Conservation (phyloP, 345 rosid genomes). For the Gossypium rotundifolium region DNA sequence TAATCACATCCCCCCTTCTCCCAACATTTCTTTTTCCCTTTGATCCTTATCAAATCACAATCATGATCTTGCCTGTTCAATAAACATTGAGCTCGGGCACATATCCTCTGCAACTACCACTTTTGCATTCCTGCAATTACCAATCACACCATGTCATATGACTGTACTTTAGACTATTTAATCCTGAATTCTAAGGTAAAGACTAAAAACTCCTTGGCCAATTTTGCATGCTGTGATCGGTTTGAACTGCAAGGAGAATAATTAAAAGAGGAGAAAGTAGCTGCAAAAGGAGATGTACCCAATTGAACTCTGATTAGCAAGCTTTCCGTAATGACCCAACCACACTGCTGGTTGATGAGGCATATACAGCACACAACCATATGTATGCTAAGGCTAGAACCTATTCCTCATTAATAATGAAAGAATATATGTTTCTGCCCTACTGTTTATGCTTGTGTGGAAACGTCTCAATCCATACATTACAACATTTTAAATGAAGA, state of each 20-base stretch:
- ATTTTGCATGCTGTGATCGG: constrained; percentile 37
- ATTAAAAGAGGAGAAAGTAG: constrained; percentile 11
- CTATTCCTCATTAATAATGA: constrained; percentile 1
- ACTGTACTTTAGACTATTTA: constrained; percentile 31
- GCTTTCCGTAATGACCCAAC: constrained; percentile 9
- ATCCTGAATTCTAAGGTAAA: constrained; percentile 35
- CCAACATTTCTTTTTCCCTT: constrained; percentile 6
- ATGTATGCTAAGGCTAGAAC: constrained; percentile 1
- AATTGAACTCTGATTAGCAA: neutral
- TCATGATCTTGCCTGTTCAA: constrained; percentile 56
- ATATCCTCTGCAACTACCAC: constrained; percentile 53
- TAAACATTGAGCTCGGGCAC: constrained; percentile 53
- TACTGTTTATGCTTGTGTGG: neutral
- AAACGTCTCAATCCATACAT: neutral
- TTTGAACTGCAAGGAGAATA: constrained; percentile 13
- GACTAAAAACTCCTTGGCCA: constrained; percentile 29
- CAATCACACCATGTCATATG: constrained; percentile 64
- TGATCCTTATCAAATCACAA: constrained; percentile 23
- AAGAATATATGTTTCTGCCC: constrained; percentile 9
- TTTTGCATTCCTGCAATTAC: constrained; percentile 68
- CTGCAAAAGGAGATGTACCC: constrained; percentile 33
- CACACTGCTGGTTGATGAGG: neutral
- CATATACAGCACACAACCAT: neutral
- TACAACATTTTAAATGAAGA: neutral
- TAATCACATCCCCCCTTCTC: neutral